These are phyloP conservation scores for Magnusiomyces suaveolens DNA, from an alignment of 1,139 yeast species.

Conservation along the genomic window DNA sequence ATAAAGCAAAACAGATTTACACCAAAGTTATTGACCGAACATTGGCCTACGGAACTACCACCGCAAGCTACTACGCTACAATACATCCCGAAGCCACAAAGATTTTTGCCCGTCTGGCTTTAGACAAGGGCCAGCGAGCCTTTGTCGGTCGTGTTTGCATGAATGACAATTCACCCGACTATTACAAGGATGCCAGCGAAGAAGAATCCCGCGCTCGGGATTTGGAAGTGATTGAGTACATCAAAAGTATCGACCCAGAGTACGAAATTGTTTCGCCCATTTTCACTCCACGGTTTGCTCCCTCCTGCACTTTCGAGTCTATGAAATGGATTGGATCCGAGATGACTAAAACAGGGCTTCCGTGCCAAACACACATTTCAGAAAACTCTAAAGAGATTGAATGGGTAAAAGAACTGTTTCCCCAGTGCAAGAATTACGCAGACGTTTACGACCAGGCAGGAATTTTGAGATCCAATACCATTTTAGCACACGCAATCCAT, in stretches of 20 bases:
- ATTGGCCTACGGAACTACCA: constrained; percentile 72
- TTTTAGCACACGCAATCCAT: constrained; percentile 86
- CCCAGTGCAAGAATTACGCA: constrained; percentile 59
- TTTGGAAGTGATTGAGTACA: constrained; percentile 46
- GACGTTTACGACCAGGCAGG: constrained; percentile 63
- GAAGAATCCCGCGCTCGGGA: constrained; percentile 50
- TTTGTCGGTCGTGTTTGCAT: constrained; percentile 92
- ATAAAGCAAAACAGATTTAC: constrained; percentile 54
- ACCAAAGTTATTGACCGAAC: constrained; percentile 56
- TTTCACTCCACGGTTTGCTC: constrained; percentile 90
- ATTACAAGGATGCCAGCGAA: constrained; percentile 51
- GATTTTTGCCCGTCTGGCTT: constrained; percentile 62
- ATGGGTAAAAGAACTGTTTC: constrained; percentile 67
- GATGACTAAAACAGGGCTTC: constrained; percentile 43
- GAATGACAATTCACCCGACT: constrained; percentile 64
- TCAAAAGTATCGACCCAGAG: constrained; percentile 44
- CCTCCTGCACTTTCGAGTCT: constrained; percentile 62
- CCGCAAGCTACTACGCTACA: constrained; percentile 87
- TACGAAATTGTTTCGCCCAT: constrained; percentile 53
- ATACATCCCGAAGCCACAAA: constrained; percentile 70
- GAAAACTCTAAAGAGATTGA: constrained; percentile 69
- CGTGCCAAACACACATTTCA: constrained; percentile 82
- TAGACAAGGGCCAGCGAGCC: constrained; percentile 69
- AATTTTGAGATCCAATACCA: constrained; percentile 54
- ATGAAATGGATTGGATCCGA: constrained; percentile 55